Conservation (phyloP, 306 rosid species). For the Prunus kanzakura region DNA sequence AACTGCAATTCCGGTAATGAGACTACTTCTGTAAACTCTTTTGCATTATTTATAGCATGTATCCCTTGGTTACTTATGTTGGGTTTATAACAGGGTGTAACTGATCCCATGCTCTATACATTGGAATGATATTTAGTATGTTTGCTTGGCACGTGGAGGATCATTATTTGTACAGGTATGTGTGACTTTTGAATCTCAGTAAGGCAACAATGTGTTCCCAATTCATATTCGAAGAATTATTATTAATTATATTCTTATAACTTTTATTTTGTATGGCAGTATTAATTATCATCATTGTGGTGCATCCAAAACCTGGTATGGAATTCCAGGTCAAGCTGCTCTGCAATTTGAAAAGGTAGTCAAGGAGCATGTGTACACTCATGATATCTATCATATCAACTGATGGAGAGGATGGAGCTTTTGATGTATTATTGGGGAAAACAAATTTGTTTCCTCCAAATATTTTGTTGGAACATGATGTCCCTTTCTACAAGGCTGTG, state of each 20-base stretch:
- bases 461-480: constrained; percentile 68
- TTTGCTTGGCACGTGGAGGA: constrained; percentile 99
- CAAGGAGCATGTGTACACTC: constrained; percentile 75
- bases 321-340: constrained; percentile 90
- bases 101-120: constrained; percentile 92
- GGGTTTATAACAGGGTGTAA: constrained; percentile 75
- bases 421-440: constrained; percentile 88
- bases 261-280: constrained; percentile 47
- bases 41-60: not conserved
- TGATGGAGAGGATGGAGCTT: constrained; percentile 92
- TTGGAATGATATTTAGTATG: constrained; percentile 95
- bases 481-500: constrained; percentile 91
- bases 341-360: constrained; percentile 85
- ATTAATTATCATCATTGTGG: constrained; percentile 96
- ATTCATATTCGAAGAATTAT: not conserved
- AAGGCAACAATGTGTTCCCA: constrained; percentile 7
- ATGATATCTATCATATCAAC: constrained; percentile 76
- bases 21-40: constrained; percentile 16
- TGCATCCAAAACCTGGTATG: constrained; percentile 98
- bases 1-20: constrained; percentile 72
- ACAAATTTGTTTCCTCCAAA: constrained; percentile 95
- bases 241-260: constrained; percentile 12
- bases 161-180: constrained; percentile 88
- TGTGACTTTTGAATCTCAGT: not conserved
- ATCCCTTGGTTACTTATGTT: constrained; percentile 16